Evolutionary conservation across 176 grass and related monocot species (phyloP).

Genomic region (Pontederia crassipes): DNA sequence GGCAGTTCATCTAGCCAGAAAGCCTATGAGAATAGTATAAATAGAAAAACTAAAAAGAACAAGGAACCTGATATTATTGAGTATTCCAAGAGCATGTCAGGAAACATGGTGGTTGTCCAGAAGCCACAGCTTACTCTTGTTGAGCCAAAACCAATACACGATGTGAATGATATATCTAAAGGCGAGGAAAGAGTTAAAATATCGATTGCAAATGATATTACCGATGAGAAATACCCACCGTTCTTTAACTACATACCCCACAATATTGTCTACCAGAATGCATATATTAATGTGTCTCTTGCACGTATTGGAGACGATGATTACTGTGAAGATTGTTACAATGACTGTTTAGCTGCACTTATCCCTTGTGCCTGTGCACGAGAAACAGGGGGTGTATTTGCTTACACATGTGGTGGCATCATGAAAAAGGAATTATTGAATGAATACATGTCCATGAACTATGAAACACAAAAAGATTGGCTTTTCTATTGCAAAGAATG

Average conservation of each 20-base stretch:
- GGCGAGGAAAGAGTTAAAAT: constrained; percentile 52
- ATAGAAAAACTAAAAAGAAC: constrained; percentile 9
- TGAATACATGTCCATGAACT: constrained; percentile 35
- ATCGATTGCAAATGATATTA: constrained; percentile 57
- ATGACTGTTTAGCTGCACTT: constrained; percentile 44
- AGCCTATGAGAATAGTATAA: constrained; percentile 5
- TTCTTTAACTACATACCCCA: constrained; percentile 51
- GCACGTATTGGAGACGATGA: constrained; percentile 60
- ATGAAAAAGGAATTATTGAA: constrained; percentile 53
- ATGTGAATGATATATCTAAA: constrained; percentile 61
- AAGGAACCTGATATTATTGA: constrained; percentile 11
- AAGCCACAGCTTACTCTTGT: constrained; percentile 28
- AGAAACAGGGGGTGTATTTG: constrained; percentile 42
- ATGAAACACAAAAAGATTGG: constrained; percentile 33
- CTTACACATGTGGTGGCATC: constrained; percentile 52
- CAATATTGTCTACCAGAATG: constrained; percentile 50
- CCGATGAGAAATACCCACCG: constrained; percentile 30
- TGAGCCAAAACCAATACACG: constrained; percentile 33
- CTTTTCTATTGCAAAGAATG: constrained; percentile 51
- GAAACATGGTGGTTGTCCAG: constrained; percentile 26
- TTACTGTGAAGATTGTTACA: constrained; percentile 59
- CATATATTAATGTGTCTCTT: constrained; percentile 49
- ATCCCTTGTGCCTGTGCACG: constrained; percentile 61
- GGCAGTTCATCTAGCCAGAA: constrained; percentile 24
- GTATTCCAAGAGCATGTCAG: constrained; percentile 5